Base-by-base conservation (phyloP, 2,329 filamentous ascomycete genomes). In the Anthostomella pinea region DNA sequence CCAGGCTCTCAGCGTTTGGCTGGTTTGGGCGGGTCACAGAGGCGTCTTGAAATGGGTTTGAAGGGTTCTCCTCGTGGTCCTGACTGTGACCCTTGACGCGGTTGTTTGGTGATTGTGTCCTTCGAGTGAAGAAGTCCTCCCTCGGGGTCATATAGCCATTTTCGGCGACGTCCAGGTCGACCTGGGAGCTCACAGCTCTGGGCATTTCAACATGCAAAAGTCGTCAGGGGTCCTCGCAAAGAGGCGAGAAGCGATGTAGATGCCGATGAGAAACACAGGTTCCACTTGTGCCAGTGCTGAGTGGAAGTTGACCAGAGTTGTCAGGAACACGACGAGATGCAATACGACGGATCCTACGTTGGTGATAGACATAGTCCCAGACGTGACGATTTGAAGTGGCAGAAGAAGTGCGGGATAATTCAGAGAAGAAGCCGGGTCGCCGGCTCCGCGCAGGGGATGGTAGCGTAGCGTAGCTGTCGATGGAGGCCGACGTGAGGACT, bases 341-440 rank as follows among this genome's bases (percentile, higher is more conserved):
- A 76, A 60, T 44, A 75, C 54, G 21, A 73, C 59, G n/a, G 72
- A 68, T 31, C 72, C 72, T 17, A 77, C 54, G 58, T 75, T 69
- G 51, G 65, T 63, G 40, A 77, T 60, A 53, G 73, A 67, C 73
- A 77, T 77, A 43, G n/a, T n/a, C n/a, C n/a, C n/a, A n/a, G n/a
- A n/a, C n/a, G n/a, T n/a, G n/a, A n/a, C n/a, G n/a, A n/a, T n/a
- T n/a, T n/a, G n/a, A n/a, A n/a, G n/a, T n/a, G n/a, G n/a, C n/a
- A n/a, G n/a, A n/a, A n/a, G n/a, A n/a, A n/a, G n/a, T n/a, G n/a
- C n/a, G n/a, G n/a, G n/a, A n/a, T n/a, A n/a, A n/a, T n/a, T n/a
- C n/a, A n/a, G n/a, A n/a, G n/a, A n/a, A n/a, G n/a, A n/a, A n/a
- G n/a, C n/a, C n/a, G n/a, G n/a, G n/a, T n/a, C n/a, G n/a, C n/a